phyloP scores from a whole-genome alignment of 257 asterid genomes.

The Solanum peruvianum region DNA sequence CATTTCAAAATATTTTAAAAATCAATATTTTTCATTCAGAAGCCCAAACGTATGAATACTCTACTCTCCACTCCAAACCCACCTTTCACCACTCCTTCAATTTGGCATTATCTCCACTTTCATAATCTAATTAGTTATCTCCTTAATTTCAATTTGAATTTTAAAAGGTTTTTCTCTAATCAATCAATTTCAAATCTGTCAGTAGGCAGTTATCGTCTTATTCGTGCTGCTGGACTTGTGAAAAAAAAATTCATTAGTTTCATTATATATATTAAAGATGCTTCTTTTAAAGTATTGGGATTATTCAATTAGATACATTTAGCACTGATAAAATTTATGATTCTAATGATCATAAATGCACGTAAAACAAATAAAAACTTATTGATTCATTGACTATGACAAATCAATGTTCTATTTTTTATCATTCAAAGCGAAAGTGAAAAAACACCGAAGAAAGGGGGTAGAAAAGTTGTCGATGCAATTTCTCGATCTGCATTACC shows the following conservation, averaged over 20 bases:
- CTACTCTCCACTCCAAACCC: background rate
- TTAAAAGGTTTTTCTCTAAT: background rate
- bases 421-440: background rate
- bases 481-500: background rate
- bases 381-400: background rate
- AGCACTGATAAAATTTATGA: background rate
- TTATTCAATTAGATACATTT: background rate
- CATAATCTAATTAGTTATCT: background rate
- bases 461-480: no score
- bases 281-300: background rate
- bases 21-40: background rate
- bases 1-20: no score
- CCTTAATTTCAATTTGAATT: background rate
- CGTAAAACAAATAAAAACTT: no score
- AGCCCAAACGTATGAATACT: background rate
- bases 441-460: background rate
- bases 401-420: no score
- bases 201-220: background rate
- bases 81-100: background rate
- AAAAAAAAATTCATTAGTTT: background rate
- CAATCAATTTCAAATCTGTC: background rate
- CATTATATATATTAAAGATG: background rate
- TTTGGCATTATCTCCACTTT: background rate
- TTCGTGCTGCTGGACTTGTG: background rate
- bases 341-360: background rate